These are phyloP conservation scores for Rhodotorula sphaerocarpa DNA, from an alignment of 768 basidiomycete species.

Conservation along the genomic window DNA sequence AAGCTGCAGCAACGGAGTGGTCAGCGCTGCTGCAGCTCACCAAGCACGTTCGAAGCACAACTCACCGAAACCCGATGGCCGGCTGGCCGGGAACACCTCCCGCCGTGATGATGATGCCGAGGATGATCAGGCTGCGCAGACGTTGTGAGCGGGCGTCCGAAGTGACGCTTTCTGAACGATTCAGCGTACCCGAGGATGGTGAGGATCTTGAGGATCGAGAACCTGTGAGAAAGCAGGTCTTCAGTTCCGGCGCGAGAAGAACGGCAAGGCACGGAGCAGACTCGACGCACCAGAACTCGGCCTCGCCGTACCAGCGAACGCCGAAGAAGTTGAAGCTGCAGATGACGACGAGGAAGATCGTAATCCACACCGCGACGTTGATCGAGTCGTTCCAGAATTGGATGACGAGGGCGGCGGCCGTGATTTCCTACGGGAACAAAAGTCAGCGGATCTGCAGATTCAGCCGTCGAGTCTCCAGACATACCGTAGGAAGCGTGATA, in stretches of 20 bases:
- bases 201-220: slow-evolving; percentile 37
- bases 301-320: slow-evolving; percentile 34
- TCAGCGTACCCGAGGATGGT: slow-evolving; percentile 44
- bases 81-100: slow-evolving; percentile 43
- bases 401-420: slow-evolving; percentile 33
- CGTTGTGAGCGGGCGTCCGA: too few relatives aligned
- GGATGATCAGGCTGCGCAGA: slow-evolving; percentile 45
- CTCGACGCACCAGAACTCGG: slow-evolving; percentile 44
- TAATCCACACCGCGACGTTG: slow-evolving; percentile 31
- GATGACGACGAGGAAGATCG: slow-evolving; percentile 26
- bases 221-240: neutral
- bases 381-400: slow-evolving; percentile 29
- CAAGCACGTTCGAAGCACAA: neutral
- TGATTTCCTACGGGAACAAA: slow-evolving; percentile 12
- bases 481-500: neutral
- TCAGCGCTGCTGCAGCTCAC: neutral
- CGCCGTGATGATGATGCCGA: slow-evolving; percentile 42
- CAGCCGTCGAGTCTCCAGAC: too few relatives aligned
- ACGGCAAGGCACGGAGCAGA: neutral
- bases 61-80: slow-evolving; percentile 42
- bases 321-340: slow-evolving; percentile 37
- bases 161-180: too few relatives aligned
- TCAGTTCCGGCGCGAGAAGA: too few relatives aligned
- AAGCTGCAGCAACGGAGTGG: neutral
- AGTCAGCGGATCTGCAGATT: too few relatives aligned